These are phyloP conservation scores for Cornus suecica DNA, from an alignment of 148 eudicot genomes.

Conservation along the genomic window DNA sequence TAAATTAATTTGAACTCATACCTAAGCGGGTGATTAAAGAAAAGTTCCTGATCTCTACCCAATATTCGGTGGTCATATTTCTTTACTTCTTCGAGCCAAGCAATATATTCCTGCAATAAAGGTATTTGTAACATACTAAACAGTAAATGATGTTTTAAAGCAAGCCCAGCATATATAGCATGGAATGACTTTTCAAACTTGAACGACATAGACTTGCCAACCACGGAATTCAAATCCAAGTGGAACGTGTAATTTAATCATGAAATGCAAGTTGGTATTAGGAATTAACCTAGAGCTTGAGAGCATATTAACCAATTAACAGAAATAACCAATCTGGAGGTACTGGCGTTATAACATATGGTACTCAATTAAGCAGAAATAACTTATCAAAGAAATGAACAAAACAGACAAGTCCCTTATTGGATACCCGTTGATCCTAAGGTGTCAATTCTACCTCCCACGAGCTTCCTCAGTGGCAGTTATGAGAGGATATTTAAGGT, in stretches of 20 bases:
- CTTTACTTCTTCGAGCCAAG: slow-evolving; percentile 87
- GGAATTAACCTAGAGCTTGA: not conserved
- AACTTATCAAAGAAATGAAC: not conserved
- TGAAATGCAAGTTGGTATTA: not conserved
- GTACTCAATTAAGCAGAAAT: too few species aligned
- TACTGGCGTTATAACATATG: too few species aligned
- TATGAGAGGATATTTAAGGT: not conserved
- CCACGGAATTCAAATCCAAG: not conserved
- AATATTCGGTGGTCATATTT: slow-evolving; percentile 91
- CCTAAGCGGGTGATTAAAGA: slow-evolving; percentile 97
- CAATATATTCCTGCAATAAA: slow-evolving; percentile 64
- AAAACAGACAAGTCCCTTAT: not conserved
- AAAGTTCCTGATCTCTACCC: slow-evolving; percentile 87
- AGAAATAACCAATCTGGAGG: too few species aligned
- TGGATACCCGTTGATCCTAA: not conserved
- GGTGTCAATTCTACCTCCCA: not conserved
- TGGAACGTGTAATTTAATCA: not conserved
- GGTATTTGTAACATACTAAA: not conserved
- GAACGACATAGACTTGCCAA: not conserved
- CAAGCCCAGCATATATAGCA: not conserved
- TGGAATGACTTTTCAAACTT: not conserved
- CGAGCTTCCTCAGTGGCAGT: not conserved
- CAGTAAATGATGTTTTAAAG: slow-evolving; percentile 2
- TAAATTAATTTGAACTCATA: slow-evolving; percentile 17
- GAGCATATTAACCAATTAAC: too few species aligned